These are phyloP conservation scores for Eutrema salsugineum DNA, from an alignment of 441 rosid genomes.

Conservation along the genomic window DNA sequence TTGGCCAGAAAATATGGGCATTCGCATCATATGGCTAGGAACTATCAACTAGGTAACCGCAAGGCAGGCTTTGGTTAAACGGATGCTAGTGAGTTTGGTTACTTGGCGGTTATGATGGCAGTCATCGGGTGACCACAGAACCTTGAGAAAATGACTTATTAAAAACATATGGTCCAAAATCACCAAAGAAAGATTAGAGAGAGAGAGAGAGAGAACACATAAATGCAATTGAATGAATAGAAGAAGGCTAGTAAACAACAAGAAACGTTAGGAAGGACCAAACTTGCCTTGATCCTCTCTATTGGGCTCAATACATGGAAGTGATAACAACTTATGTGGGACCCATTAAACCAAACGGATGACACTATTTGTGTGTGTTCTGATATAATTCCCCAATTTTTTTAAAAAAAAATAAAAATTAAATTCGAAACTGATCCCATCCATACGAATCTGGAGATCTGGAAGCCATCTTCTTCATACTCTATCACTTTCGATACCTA, in stretches of 20 bases:
- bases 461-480: neutral
- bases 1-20: too few species aligned
- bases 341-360: slow-evolving; percentile 6
- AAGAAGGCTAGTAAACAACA: neutral
- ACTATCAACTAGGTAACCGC: too few species aligned
- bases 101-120: neutral
- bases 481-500: neutral
- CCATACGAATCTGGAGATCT: neutral
- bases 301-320: neutral
- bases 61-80: too few species aligned
- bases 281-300: slow-evolving; percentile 6
- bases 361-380: neutral
- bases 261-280: slow-evolving; percentile 3
- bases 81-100: neutral
- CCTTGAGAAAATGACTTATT: neutral
- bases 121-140: neutral
- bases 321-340: neutral
- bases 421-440: neutral
- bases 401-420: too few species aligned
- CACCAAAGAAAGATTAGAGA: neutral
- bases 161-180: neutral
- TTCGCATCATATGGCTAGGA: too few species aligned
- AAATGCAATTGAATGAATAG: neutral
- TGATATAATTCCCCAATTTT: neutral
- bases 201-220: neutral